phyloP scores from a whole-genome alignment of 2,329 filamentous ascomycete species.

The Arthrobotrys iridis region DNA sequence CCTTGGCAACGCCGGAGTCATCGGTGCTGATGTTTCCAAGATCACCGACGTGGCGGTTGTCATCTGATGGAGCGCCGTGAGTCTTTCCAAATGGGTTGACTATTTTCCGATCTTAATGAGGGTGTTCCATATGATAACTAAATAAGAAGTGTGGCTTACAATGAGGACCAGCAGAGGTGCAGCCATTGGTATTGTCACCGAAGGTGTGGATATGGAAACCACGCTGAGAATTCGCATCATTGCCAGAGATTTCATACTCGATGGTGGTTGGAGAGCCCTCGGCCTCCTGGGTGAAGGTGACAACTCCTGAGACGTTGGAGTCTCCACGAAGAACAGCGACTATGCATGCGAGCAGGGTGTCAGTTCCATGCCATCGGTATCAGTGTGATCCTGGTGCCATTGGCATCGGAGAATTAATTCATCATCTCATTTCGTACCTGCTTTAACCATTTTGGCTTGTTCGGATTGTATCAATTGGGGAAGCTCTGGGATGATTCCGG shows the following conservation, averaged over 20 bases:
- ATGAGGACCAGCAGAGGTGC: slow-evolving; percentile 97
- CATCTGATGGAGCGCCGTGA: slow-evolving; percentile 86
- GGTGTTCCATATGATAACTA: not conserved
- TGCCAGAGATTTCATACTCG: slow-evolving; percentile 89
- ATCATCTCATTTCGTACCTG: slow-evolving; percentile 70
- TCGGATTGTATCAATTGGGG: slow-evolving; percentile 56
- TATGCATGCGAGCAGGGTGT: slow-evolving; percentile 52
- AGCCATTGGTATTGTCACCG: slow-evolving; percentile 99
- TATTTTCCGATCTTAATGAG: slow-evolving; percentile 61
- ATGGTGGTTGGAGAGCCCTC: slow-evolving; percentile 85
- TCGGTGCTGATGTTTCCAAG: slow-evolving; percentile 98
- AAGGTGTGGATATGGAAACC: slow-evolving; percentile 99
- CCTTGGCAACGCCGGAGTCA: slow-evolving; percentile 87
- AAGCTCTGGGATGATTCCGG: slow-evolving; percentile 45
- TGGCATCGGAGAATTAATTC: slow-evolving; percentile 5
- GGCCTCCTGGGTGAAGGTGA: slow-evolving; percentile 90
- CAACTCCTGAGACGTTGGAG: slow-evolving; percentile 91
- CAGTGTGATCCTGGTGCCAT: not conserved
- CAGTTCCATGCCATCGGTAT: slow-evolving; percentile 39
- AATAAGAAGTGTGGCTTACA: slow-evolving; percentile 64
- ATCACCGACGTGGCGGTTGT: slow-evolving; percentile 92
- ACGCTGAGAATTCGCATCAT: slow-evolving; percentile 94
- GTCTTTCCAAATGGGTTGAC: slow-evolving; percentile 95
- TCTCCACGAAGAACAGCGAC: slow-evolving; percentile 98
- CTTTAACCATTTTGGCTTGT: slow-evolving; percentile 93